Evolutionary conservation across 2,329 filamentous ascomycete species (phyloP), one percentile per base, ranked within the genome.

Genomic region (Aspergillus sp.): DNA sequence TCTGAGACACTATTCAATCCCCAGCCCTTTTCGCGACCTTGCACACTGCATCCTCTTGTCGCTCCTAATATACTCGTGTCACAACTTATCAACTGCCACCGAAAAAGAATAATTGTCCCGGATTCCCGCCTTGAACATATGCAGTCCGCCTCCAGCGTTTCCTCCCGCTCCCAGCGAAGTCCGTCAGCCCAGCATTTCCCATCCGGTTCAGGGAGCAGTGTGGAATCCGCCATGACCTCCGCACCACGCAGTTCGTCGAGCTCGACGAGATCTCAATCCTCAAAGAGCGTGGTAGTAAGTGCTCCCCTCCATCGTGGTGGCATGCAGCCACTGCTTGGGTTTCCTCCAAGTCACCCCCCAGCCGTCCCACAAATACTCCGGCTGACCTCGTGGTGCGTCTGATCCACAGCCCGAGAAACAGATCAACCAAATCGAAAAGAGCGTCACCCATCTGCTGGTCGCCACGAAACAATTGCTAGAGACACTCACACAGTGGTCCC

Each of bases 401-500:
- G 39, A 58, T 55, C 30, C 59, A 65, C 72, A 90, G 89, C 82
- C 87, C 78, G 81, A 88, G 81, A 82, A 91, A 82, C 83, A 91
- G 68, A 85, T 99, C 67, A 97, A 94, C 55, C 94, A 97, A 77
- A 99, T 99, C 78, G 95, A 99, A 81, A 98, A 97, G 82, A 97
- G 93, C 75, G 95, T 99, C 65, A 97, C 94, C 10, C 95, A 99
- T 75, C 89, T 99, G 48, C 88, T 99, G 38, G 94, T 99, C 67
- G 95, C 95, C 38, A 99, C 95, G 36, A 99, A 99, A 76, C 93
- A 98, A 78, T 88, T 99, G 2, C 89, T 99, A 63, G 95, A 99
- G 81, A 99, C 94, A 5, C 83, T 99, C 63, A 99, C 95, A 50
- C 91, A 96, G 83, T 99, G 95, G 95, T 99, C 95, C 61, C 91